These are phyloP conservation scores for Yarrowia yakushimensis DNA, from an alignment of 805 yeast genomes.

Conservation along the genomic window DNA sequence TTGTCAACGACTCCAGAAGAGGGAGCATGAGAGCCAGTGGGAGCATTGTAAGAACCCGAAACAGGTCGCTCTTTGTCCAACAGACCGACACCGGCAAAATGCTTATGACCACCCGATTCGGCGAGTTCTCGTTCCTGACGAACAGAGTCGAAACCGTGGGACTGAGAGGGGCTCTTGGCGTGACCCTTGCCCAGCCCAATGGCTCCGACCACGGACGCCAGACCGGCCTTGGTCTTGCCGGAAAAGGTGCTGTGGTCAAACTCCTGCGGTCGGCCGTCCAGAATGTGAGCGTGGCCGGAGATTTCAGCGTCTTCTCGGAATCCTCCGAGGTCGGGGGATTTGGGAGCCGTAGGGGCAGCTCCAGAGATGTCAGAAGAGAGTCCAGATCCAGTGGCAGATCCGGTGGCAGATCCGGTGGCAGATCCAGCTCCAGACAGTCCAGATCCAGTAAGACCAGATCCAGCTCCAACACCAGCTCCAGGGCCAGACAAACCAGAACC, in stretches of 20 bases:
- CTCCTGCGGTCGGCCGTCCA: constrained; percentile 13
- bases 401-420: neutral
- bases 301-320: neutral
- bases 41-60: neutral
- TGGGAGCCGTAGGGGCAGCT: too few species aligned
- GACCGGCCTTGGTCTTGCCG: constrained; percentile 18
- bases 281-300: neutral
- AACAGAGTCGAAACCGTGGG: neutral
- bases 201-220: constrained; percentile 7
- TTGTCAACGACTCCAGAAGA: neutral
- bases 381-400: neutral
- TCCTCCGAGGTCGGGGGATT: neutral
- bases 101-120: constrained; percentile 1
- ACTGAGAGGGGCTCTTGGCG: neutral
- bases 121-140: neutral
- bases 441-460: neutral
- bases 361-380: neutral
- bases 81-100: neutral
- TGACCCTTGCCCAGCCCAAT: neutral
- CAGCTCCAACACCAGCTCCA: neutral
- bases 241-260: neutral
- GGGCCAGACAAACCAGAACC: neutral
- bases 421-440: neutral
- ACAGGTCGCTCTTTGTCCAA: neutral
- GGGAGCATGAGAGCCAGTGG: neutral